Conservation (phyloP, 208 protist species). For the Leishmania martiniquensis region DNA sequence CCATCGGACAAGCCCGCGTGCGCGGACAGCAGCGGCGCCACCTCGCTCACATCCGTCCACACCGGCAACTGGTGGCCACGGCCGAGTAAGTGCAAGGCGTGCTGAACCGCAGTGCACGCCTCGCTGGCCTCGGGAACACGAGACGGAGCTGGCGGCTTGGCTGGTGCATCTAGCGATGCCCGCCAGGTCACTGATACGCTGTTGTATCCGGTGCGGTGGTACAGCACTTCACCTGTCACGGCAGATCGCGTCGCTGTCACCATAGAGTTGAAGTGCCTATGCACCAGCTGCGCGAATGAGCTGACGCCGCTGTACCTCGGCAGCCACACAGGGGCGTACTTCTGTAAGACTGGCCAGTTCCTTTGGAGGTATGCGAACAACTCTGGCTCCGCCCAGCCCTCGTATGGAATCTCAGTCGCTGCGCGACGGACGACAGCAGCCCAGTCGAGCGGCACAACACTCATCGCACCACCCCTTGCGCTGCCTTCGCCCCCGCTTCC, state of each 20-base stretch:
- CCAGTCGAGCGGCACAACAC: slow-evolving; percentile 59
- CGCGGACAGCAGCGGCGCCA: slow-evolving; percentile 45
- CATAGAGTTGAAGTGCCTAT: slow-evolving; percentile 36
- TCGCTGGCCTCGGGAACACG: neutral
- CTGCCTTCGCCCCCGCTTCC: neutral
- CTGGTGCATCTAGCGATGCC: neutral
- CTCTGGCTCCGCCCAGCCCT: slow-evolving; percentile 64
- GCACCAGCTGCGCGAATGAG: slow-evolving; percentile 46
- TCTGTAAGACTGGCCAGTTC: slow-evolving; percentile 23
- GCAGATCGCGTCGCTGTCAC: slow-evolving; percentile 67
- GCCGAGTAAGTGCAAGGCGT: slow-evolving; percentile 54
- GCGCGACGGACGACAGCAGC: slow-evolving; percentile 31
- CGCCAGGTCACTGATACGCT: slow-evolving; percentile 26
- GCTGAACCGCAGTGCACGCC: slow-evolving; percentile 20
- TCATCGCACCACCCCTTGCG: neutral
- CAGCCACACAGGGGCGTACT: slow-evolving; percentile 9
- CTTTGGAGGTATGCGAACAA: slow-evolving; percentile 34
- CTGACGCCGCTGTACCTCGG: slow-evolving; percentile 9
- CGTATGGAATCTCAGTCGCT: slow-evolving; percentile 47
- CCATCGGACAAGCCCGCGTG: neutral
- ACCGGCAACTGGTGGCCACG: slow-evolving; percentile 60
- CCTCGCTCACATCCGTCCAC: slow-evolving; percentile 48
- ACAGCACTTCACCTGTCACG: slow-evolving; percentile 45
- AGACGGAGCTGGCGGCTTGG: neutral
- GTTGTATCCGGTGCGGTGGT: slow-evolving; percentile 38